Conservation (phyloP, 768 basidiomycete genomes). For the Collybia sordida region DNA sequence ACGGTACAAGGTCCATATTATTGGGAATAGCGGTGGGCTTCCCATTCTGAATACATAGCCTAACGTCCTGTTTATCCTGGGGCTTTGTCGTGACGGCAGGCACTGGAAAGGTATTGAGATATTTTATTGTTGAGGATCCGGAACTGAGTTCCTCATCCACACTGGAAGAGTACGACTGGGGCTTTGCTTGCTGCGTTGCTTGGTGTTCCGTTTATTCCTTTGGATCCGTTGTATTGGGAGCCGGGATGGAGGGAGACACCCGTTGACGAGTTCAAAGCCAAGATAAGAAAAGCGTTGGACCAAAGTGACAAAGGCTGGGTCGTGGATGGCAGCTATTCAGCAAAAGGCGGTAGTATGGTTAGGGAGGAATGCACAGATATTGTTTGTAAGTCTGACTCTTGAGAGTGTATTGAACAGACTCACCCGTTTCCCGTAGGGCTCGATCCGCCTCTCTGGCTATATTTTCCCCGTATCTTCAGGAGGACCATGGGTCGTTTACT, state of each 20-base stretch:
- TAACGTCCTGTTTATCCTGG: background rate
- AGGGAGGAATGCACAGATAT: slow-evolving; percentile 45
- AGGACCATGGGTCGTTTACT: slow-evolving; percentile 53
- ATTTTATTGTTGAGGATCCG: background rate
- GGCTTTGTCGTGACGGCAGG: background rate
- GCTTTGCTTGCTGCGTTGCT: slow-evolving; percentile 41
- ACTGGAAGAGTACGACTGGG: slow-evolving; percentile 46
- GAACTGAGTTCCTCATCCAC: background rate
- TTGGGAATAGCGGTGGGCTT: slow-evolving; percentile 2
- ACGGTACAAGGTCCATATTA: background rate
- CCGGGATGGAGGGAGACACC: slow-evolving; percentile 44
- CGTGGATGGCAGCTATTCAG: slow-evolving; percentile 47
- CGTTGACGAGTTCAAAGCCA: slow-evolving; percentile 26
- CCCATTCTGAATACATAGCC: background rate
- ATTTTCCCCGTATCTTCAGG: slow-evolving; percentile 57
- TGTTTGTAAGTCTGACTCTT: slow-evolving; percentile 41
- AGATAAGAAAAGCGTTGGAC: slow-evolving; percentile 26
- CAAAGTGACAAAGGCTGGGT: slow-evolving; percentile 46
- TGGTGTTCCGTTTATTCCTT: slow-evolving; percentile 40
- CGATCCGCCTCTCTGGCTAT: slow-evolving; percentile 60
- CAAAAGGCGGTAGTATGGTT: slow-evolving; percentile 29
- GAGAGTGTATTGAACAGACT: background rate
- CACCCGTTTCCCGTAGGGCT: slow-evolving; percentile 45
- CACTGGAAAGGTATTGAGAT: background rate
- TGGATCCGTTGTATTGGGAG: slow-evolving; percentile 49